Evolutionary conservation across 2,329 filamentous ascomycete species (phyloP).

Genomic region (Macrophomina pseudophaseolina): DNA sequence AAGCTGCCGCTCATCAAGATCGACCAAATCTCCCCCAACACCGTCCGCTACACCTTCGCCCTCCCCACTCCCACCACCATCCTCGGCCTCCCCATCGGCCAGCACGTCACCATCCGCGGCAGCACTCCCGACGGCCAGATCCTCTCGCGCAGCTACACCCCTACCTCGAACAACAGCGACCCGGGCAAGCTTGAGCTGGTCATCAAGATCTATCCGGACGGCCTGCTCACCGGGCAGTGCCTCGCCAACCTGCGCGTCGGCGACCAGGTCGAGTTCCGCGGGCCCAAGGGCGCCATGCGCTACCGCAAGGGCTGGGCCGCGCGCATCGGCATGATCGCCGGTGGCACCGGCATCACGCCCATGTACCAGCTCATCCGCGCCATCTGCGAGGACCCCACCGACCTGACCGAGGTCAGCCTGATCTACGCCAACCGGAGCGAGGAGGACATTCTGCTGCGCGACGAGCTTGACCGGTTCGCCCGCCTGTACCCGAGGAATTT

Average conservation of each 20-base stretch:
- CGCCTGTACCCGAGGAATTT: slow-evolving; percentile 62
- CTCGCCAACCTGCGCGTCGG: slow-evolving; percentile 55
- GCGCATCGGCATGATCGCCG: slow-evolving; percentile 62
- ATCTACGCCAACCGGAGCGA: slow-evolving; percentile 66
- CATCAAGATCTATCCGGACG: slow-evolving; percentile 58
- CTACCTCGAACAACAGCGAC: slow-evolving; percentile 64
- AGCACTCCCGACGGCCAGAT: slow-evolving; percentile 67
- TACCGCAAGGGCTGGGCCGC: slow-evolving; percentile 51
- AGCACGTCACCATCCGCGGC: slow-evolving; percentile 49
- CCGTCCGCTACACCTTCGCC: slow-evolving; percentile 36
- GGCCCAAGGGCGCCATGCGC: slow-evolving; percentile 63
- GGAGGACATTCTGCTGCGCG: slow-evolving; percentile 63
- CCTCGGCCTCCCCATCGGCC: slow-evolving; percentile 43
- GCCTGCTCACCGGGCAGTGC: slow-evolving; percentile 57
- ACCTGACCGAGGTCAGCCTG: slow-evolving; percentile 62
- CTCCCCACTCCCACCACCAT: slow-evolving; percentile 33
- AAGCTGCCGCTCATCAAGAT: slow-evolving; percentile 49
- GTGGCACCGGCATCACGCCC: slow-evolving; percentile 60
- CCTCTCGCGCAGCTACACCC: slow-evolving; percentile 34
- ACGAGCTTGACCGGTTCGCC: slow-evolving; percentile 62
- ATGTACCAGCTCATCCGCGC: slow-evolving; percentile 68
- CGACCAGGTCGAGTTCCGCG: slow-evolving; percentile 58
- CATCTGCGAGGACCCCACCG: slow-evolving; percentile 65
- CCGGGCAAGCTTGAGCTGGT: slow-evolving; percentile 57
- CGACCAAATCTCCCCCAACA: slow-evolving; percentile 31